Conservation (phyloP, 345 rosid genomes). For the Balakata baccata region DNA sequence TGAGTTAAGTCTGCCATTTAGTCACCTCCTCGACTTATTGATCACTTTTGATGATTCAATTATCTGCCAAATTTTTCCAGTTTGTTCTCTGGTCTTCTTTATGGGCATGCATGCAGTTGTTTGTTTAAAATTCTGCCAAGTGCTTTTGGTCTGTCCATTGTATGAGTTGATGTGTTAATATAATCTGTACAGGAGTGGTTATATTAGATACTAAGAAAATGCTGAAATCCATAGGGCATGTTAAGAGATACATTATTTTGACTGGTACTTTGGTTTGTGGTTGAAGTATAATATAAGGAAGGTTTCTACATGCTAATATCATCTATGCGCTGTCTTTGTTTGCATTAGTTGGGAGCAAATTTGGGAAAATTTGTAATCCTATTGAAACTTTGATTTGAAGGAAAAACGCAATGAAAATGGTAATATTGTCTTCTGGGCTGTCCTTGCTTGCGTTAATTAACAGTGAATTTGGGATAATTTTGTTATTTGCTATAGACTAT, state of each 20-base stretch:
- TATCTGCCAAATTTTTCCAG: neutral
- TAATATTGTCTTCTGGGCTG: neutral
- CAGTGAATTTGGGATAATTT: neutral
- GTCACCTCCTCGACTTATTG: neutral
- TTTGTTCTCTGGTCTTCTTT: slow-evolving; percentile 1
- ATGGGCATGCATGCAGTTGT: neutral
- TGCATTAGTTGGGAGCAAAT: too few relatives aligned
- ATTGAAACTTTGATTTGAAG: neutral
- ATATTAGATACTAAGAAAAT: neutral
- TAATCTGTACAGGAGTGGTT: neutral
- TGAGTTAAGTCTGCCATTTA: neutral
- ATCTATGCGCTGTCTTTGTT: too few relatives aligned
- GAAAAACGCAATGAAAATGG: neutral
- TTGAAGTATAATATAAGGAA: neutral
- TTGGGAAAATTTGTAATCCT: too few relatives aligned
- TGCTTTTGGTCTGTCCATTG: neutral
- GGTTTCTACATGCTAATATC: too few relatives aligned
- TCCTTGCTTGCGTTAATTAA: neutral
- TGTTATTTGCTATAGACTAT: neutral
- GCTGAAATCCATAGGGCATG: neutral
- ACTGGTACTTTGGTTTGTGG: neutral
- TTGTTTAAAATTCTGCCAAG: neutral
- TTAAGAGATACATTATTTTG: neutral
- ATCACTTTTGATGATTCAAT: too few relatives aligned
- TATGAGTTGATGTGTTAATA: neutral